Conservation (phyloP, 1,284 basidiomycete species). For the Trichosporon sp. region DNA sequence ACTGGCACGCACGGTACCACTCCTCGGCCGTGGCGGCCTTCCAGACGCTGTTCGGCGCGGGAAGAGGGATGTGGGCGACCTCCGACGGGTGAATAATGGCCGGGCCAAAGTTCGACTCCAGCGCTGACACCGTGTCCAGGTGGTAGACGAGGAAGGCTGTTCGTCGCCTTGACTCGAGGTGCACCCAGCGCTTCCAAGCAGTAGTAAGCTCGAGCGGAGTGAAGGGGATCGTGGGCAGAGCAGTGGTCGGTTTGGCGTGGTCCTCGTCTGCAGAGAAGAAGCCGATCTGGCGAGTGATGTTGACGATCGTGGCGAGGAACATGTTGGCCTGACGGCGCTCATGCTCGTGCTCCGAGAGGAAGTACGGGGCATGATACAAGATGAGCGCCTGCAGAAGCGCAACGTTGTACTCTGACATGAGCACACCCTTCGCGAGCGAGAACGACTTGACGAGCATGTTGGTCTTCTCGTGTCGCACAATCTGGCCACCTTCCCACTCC, state of each 20-base stretch:
- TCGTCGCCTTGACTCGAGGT: slow-evolving; percentile 46
- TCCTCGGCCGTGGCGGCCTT: slow-evolving; percentile 43
- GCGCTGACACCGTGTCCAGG: slow-evolving; percentile 48
- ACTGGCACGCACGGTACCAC: slow-evolving; percentile 41
- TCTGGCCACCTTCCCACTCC: slow-evolving; percentile 34
- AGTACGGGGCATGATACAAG: slow-evolving; percentile 48
- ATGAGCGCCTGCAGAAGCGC: slow-evolving; percentile 48
- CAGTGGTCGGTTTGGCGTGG: slow-evolving; percentile 29
- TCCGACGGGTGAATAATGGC: slow-evolving; percentile 41
- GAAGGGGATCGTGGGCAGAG: slow-evolving; percentile 27
- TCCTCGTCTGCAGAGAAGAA: slow-evolving; percentile 44
- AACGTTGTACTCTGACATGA: slow-evolving; percentile 49
- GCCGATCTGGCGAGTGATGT: slow-evolving; percentile 48
- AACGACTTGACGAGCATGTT: slow-evolving; percentile 51
- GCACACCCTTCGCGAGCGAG: slow-evolving; percentile 40
- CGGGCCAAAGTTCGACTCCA: slow-evolving; percentile 47
- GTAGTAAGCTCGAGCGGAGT: slow-evolving; percentile 39
- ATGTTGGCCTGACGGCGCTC: slow-evolving; percentile 46
- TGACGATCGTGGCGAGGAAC: slow-evolving; percentile 47
- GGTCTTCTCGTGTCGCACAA: slow-evolving; percentile 48
- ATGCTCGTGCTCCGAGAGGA: slow-evolving; percentile 42
- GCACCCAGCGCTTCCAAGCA: slow-evolving; percentile 49
- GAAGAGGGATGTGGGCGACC: slow-evolving; percentile 44
- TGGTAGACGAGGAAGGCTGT: slow-evolving; percentile 49
- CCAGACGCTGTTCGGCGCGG: slow-evolving; percentile 49